These are phyloP conservation scores for Niebla homalea DNA, from an alignment of 495 filamentous ascomycete genomes.

Conservation along the genomic window DNA sequence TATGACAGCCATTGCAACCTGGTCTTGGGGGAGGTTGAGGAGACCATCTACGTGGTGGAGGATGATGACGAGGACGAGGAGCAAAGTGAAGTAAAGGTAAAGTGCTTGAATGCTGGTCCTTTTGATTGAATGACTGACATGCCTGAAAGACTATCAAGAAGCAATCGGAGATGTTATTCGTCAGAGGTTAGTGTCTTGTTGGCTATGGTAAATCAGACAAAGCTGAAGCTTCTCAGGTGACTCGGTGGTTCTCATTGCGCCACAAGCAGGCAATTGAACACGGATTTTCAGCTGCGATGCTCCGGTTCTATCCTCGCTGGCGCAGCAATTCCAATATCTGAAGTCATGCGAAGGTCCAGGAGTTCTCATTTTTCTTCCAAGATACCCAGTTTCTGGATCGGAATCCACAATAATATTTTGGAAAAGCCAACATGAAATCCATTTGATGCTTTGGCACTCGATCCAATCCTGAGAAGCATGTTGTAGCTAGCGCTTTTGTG, in stretches of 20 bases:
- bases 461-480: background rate
- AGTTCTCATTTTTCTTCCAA: no score
- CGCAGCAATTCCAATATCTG: no score
- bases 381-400: no score
- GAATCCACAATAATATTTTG: no score
- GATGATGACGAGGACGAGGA: slow-evolving; percentile 80
- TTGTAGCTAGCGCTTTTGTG: background rate
- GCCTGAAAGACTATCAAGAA: slow-evolving; percentile 71
- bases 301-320: no score
- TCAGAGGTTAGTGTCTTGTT: slow-evolving; percentile 54
- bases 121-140: slow-evolving; percentile 16
- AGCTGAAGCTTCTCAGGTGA: slow-evolving; percentile 46
- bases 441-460: no score
- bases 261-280: slow-evolving; percentile 39
- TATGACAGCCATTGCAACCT: slow-evolving; percentile 98
- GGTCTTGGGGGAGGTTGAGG: slow-evolving; percentile 92
- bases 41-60: slow-evolving; percentile 84
- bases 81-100: slow-evolving; percentile 35
- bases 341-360: no score
- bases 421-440: no score
- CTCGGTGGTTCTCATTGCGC: slow-evolving; percentile 91
- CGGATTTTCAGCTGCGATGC: no score
- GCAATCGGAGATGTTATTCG: slow-evolving; percentile 98
- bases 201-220: no score
- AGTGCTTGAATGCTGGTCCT: slow-evolving; percentile 8